Conservation (phyloP, 2,329 filamentous ascomycete genomes). For the Fusarium keratoplasticum region DNA sequence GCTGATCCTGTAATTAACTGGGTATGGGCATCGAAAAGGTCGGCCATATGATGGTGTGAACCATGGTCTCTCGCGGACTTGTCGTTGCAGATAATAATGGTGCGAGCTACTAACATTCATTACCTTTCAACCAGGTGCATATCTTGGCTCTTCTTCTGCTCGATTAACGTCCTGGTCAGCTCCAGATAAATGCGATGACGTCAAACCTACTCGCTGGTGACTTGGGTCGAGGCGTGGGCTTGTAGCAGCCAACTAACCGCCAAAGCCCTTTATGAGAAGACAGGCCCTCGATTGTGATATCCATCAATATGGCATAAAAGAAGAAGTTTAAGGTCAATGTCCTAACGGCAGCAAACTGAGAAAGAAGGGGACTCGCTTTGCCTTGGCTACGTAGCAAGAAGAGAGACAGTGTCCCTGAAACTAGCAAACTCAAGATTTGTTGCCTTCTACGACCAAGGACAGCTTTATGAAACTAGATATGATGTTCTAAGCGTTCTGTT, state of each 20-base stretch:
- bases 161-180: background rate
- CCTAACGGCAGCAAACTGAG: background rate
- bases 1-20: background rate
- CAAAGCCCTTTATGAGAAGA: background rate
- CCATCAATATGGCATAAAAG: background rate
- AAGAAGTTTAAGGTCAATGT: background rate
- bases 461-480: background rate
- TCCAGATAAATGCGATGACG: background rate
- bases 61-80: no score
- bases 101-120: no score
- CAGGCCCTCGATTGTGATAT: background rate
- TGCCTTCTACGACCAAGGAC: background rate
- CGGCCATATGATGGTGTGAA: background rate
- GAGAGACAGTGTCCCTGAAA: background rate
- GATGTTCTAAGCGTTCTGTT: background rate
- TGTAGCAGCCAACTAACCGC: background rate
- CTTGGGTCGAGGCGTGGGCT: background rate
- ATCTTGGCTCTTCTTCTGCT: no score
- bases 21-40: background rate
- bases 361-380: background rate
- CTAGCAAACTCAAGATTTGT: background rate
- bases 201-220: background rate
- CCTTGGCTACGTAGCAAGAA: background rate
- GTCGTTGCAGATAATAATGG: no score
- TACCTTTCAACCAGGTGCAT: no score